These are phyloP conservation scores for Pseudogymnoascus pannorum DNA, from an alignment of 2,329 filamentous ascomycete species.

Conservation along the genomic window DNA sequence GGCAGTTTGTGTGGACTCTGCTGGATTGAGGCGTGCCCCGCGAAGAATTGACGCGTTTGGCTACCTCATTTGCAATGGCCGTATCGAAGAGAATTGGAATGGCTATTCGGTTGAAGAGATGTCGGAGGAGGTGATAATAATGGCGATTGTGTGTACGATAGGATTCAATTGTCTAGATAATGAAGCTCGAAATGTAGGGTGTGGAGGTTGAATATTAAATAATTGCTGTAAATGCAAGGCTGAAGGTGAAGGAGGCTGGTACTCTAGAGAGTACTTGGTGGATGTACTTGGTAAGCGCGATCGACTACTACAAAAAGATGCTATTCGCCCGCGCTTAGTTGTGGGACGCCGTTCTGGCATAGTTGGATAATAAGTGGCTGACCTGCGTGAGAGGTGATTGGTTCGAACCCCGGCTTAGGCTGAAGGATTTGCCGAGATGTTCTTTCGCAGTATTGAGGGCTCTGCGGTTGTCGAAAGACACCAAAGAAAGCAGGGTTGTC, in stretches of 20 bases:
- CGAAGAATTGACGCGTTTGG: background rate
- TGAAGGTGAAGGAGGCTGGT: background rate
- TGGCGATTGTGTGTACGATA: background rate
- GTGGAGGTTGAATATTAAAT: background rate
- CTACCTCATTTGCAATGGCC: background rate
- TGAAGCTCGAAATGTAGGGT: background rate
- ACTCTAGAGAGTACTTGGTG: no score
- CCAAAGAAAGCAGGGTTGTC: constrained; percentile 2
- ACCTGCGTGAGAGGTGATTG: background rate
- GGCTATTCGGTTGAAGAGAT: background rate
- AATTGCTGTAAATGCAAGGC: background rate
- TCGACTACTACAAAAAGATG: background rate
- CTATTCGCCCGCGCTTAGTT: background rate
- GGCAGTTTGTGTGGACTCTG: background rate
- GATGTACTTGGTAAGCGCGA: background rate
- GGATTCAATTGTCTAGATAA: background rate
- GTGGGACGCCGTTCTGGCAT: background rate
- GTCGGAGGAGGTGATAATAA: background rate
- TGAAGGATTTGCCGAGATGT: background rate
- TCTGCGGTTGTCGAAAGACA: background rate
- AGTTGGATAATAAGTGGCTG: background rate
- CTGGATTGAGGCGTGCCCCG: constrained; percentile 2
- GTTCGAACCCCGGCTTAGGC: background rate
- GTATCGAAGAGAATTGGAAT: background rate
- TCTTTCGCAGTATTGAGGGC: background rate